Percentiles rank a stretch among this genome's conserved stretches.
phyloP scores from a whole-genome alignment of 805 yeast species.

The Hanseniaspora vineae region DNA sequence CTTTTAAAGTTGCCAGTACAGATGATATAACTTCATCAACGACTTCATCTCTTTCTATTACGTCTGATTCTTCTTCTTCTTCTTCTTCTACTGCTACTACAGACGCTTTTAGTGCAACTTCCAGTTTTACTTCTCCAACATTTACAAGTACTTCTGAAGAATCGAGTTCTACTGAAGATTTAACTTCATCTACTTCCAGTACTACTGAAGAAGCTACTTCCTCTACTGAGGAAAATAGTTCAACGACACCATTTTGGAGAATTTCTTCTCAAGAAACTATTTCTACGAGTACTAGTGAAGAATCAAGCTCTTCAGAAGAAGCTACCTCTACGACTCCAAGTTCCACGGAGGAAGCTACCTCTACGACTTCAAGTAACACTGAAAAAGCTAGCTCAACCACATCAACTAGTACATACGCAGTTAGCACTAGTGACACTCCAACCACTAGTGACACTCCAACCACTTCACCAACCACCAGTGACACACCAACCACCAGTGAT shows the following conservation, averaged over 20 bases:
- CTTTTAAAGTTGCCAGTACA: slow-evolving; percentile 14
- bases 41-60: slow-evolving; percentile 11
- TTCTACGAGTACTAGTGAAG: neutral
- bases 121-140: slow-evolving; percentile 7
- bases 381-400: slow-evolving; percentile 5
- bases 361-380: neutral
- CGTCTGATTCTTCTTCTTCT: slow-evolving; percentile 13
- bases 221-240: slow-evolving; percentile 22
- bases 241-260: slow-evolving; percentile 17
- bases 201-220: slow-evolving; percentile 11
- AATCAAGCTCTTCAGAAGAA: slow-evolving; percentile 6
- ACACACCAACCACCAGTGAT: slow-evolving; percentile 4
- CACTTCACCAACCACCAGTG: slow-evolving; percentile 8
- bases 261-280: slow-evolving; percentile 3
- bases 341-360: neutral
- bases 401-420: slow-evolving; percentile 12
- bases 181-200: slow-evolving; percentile 7
- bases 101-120: too few species aligned
- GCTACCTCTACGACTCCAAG: slow-evolving; percentile 1
- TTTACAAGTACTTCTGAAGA: slow-evolving; percentile 12
- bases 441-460: slow-evolving; percentile 7
- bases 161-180: slow-evolving; percentile 7
- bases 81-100: slow-evolving; percentile 14
- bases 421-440: slow-evolving; percentile 2
- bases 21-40: neutral